Percentiles rank a stretch among this genome's conserved stretches.
Evolutionary conservation across 2,329 filamentous ascomycete genomes (phyloP).

Genomic region (Claviceps sp.): DNA sequence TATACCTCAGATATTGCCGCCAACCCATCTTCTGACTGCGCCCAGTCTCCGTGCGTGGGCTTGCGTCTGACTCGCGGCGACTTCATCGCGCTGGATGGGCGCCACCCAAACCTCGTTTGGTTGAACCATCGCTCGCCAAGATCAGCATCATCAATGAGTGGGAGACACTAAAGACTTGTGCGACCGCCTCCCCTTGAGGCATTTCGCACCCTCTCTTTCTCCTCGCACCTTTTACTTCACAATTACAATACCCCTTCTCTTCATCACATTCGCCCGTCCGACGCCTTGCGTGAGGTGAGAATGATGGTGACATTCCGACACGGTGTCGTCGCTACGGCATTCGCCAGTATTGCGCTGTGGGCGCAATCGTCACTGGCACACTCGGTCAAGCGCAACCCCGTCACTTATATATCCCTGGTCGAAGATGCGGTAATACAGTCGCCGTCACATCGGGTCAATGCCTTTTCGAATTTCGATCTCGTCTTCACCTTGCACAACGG

Average conservation of each 20-base stretch:
- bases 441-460: slow-evolving; percentile 63
- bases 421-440: slow-evolving; percentile 68
- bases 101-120: not conserved
- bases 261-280: too few relatives aligned
- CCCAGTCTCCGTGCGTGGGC: too few relatives aligned
- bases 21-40: too few relatives aligned
- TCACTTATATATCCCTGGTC: slow-evolving; percentile 60
- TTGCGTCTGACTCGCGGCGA: too few relatives aligned
- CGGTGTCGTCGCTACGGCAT: slow-evolving; percentile 9
- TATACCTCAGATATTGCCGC: too few relatives aligned
- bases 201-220: slow-evolving; percentile 1
- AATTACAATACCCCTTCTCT: not conserved
- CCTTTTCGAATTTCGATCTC: slow-evolving; percentile 73
- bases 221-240: not conserved
- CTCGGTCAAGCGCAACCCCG: slow-evolving; percentile 62
- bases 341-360: slow-evolving; percentile 13
- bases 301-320: slow-evolving; percentile 16
- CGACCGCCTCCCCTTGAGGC: not conserved
- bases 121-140: not conserved
- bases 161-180: not conserved
- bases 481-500: slow-evolving; percentile 61
- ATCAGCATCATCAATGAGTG: not conserved
- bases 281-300: not conserved
- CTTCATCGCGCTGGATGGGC: too few relatives aligned
- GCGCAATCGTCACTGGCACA: slow-evolving; percentile 32